A percentile compares a stretch with the other conserved stretches of the same genome.
phyloP scores from a whole-genome alignment of 164 flowering plant species.

The Sextonia rubra region DNA sequence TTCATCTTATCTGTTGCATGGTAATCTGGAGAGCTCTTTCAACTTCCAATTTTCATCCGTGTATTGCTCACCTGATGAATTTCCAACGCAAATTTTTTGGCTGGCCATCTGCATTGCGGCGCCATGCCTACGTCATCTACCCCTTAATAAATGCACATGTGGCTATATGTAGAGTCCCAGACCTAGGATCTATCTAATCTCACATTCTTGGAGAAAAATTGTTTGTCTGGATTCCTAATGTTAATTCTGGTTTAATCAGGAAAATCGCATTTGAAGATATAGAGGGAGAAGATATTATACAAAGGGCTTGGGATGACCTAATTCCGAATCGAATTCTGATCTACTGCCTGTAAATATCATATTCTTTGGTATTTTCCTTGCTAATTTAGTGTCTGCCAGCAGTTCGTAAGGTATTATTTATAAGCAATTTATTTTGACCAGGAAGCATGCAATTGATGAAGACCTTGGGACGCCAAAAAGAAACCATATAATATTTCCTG shows the following conservation, averaged over 20 bases:
- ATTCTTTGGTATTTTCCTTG: background rate
- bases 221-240: background rate
- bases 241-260: constrained; percentile 29
- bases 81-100: no score
- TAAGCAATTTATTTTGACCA: constrained; percentile 15
- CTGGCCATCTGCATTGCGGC: no score
- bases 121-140: no score
- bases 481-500: constrained; percentile 54
- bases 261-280: constrained; percentile 41
- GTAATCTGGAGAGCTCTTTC: no score
- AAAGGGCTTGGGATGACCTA: constrained; percentile 82
- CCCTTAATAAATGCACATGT: no score
- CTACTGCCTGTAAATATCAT: constrained; percentile 70
- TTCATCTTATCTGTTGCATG: no score
- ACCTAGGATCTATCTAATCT: no score
- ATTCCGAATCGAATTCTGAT: constrained; percentile 63
- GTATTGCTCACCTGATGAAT: no score
- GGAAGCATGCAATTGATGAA: constrained; percentile 54
- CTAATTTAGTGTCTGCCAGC: background rate
- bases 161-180: no score
- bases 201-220: background rate
- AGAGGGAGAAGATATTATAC: constrained; percentile 24
- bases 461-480: constrained; percentile 49
- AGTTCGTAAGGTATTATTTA: background rate
- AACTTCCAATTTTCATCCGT: no score